These are phyloP conservation scores for Neobulgaria alba DNA, from an alignment of 2,329 filamentous ascomycete genomes.

Conservation along the genomic window DNA sequence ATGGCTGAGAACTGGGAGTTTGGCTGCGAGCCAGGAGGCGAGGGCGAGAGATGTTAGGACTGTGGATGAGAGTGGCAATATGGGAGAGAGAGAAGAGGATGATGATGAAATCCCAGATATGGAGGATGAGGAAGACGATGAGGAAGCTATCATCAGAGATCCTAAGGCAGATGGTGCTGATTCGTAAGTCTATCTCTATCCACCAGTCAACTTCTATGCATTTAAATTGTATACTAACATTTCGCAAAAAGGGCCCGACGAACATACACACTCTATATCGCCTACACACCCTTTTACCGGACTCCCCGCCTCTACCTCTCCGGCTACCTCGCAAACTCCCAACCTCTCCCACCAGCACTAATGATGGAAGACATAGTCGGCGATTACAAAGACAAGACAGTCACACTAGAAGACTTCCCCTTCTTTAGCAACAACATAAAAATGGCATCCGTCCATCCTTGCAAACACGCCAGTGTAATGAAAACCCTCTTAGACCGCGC, in stretches of 20 bases:
- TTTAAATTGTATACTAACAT: constrained; percentile 10
- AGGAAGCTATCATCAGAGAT: constrained; percentile 91
- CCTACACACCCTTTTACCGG: constrained; percentile 93
- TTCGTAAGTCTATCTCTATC: constrained; percentile 18
- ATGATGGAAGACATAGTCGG: constrained; percentile 98
- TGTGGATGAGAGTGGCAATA: constrained; percentile 74
- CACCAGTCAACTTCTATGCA: background rate
- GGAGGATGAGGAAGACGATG: constrained; percentile 91
- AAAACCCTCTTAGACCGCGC: constrained; percentile 93
- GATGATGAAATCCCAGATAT: constrained; percentile 91
- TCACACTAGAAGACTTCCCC: constrained; percentile 94
- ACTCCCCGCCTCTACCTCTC: constrained; percentile 93
- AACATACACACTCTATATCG: constrained; percentile 98
- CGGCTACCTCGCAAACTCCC: constrained; percentile 71
- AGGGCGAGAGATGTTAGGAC: constrained; percentile 76
- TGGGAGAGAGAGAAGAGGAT: constrained; percentile 65
- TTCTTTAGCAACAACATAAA: constrained; percentile 88
- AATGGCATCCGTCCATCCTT: constrained; percentile 95
- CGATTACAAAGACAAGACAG: constrained; percentile 97
- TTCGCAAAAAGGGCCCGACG: constrained; percentile 56
- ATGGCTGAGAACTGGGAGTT: constrained; percentile 82
- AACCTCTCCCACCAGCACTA: constrained; percentile 69
- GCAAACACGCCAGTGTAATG: constrained; percentile 97
- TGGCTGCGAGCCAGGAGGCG: constrained; percentile 65
- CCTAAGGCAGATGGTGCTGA: constrained; percentile 31